These are phyloP conservation scores for Wickerhamomyces queroliae DNA, from an alignment of 805 yeast genomes.

Conservation along the genomic window DNA sequence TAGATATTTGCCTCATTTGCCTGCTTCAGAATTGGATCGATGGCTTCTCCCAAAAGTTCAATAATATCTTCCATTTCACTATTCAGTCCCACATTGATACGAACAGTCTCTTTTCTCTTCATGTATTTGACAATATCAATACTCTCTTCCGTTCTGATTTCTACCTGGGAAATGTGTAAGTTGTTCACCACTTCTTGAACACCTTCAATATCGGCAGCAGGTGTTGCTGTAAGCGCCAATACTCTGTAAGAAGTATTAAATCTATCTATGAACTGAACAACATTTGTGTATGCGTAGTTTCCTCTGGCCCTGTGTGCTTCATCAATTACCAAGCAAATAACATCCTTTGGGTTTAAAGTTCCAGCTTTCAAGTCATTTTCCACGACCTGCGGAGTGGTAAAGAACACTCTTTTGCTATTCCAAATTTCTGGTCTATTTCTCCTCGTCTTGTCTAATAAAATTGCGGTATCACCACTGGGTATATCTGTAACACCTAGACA, in stretches of 20 bases:
- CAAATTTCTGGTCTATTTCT: constrained; percentile 71
- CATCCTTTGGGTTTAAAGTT: constrained; percentile 63
- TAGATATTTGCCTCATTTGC: constrained; percentile 63
- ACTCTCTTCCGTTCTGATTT: constrained; percentile 80
- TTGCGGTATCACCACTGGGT: constrained; percentile 70
- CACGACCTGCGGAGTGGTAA: constrained; percentile 94
- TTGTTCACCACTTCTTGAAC: constrained; percentile 82
- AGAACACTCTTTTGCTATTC: constrained; percentile 72
- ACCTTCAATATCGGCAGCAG: constrained; percentile 81
- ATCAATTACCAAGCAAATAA: constrained; percentile 79
- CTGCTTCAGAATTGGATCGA: constrained; percentile 56
- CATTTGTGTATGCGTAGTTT: constrained; percentile 81
- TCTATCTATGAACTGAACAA: constrained; percentile 60
- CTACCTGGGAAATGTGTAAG: constrained; percentile 67
- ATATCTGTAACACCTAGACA: constrained; percentile 85
- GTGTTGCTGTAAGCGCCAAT: constrained; percentile 92
- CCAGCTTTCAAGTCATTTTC: constrained; percentile 84
- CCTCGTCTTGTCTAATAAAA: constrained; percentile 55
- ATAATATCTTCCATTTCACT: constrained; percentile 52
- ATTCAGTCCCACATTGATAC: constrained; percentile 48
- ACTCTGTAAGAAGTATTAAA: constrained; percentile 66
- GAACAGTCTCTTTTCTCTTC: constrained; percentile 57
- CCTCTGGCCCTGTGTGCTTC: constrained; percentile 96
- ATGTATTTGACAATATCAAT: constrained; percentile 76
- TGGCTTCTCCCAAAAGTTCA: constrained; percentile 52